A percentile compares a stretch with the other conserved stretches of the same genome.
Conservation (phyloP, 169 alveolate genomes). For the Neospora caninum region DNA sequence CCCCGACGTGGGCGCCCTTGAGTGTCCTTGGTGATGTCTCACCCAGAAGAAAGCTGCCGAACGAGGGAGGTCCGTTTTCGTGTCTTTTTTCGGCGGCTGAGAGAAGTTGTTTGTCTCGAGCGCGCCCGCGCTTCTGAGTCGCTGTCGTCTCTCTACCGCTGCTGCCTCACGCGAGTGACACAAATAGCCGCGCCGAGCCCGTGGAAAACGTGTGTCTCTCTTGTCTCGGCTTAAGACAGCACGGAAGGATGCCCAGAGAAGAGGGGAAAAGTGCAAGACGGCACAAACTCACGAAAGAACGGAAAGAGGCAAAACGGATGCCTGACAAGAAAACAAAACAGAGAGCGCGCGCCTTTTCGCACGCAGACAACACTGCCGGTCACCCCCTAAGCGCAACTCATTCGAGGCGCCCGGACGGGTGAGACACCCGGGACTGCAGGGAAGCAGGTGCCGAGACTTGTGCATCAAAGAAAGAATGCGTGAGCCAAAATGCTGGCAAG, state of each 20-base stretch:
- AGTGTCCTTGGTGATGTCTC: no score
- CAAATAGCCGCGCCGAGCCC: no score
- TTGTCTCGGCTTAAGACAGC: neutral
- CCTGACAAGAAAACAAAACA: neutral
- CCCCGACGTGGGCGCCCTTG: no score
- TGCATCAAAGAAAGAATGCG: no score
- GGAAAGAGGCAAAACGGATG: neutral
- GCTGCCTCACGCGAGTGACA: no score
- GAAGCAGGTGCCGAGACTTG: no score
- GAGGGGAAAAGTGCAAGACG: neutral
- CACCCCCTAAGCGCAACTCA: neutral
- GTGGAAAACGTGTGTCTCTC: no score
- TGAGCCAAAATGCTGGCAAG: neutral
- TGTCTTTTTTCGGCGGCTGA: neutral
- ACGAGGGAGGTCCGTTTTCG: neutral
- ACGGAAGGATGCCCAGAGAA: neutral
- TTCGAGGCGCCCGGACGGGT: neutral
- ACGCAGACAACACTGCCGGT: neutral
- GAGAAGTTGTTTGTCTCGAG: neutral
- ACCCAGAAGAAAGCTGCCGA: no score
- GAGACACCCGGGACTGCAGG: no score
- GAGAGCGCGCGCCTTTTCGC: neutral
- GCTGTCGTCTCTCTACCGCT: no score
- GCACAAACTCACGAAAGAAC: neutral
- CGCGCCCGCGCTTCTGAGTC: neutral